Conservation (phyloP, 306 rosid genomes). For the Lagenaria siceraria region DNA sequence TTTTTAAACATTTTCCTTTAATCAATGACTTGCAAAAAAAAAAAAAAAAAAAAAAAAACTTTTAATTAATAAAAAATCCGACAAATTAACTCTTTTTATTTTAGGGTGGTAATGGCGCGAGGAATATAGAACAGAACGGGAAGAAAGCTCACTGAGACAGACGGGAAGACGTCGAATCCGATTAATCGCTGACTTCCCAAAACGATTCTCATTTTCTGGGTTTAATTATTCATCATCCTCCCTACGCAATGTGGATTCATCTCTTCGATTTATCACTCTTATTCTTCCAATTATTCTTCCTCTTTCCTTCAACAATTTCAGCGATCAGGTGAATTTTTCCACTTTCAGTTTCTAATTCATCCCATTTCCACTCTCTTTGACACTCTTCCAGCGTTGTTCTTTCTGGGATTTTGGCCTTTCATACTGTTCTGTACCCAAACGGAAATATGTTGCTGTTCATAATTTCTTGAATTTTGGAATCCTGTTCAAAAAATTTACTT, state of each 20-base stretch:
- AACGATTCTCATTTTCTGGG: background rate
- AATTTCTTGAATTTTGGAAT: background rate
- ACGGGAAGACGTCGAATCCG: background rate
- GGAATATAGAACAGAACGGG: too few relatives aligned
- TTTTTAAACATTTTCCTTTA: too few relatives aligned
- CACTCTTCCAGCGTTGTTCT: background rate
- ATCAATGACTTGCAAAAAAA: too few relatives aligned
- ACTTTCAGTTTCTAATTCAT: background rate
- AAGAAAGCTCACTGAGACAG: background rate
- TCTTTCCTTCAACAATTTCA: background rate
- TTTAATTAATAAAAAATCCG: too few relatives aligned
- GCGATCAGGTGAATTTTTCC: slow-evolving; percentile 1
- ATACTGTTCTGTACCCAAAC: background rate
- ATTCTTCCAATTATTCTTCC: background rate
- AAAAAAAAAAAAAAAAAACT: too few relatives aligned
- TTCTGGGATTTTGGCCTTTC: background rate
- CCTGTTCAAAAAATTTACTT: background rate
- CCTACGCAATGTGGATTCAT: background rate
- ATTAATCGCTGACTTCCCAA: background rate
- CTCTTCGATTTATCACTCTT: background rate
- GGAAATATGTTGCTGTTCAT: background rate
- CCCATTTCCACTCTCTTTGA: background rate
- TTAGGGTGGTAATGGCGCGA: too few relatives aligned
- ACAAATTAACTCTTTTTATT: too few relatives aligned
- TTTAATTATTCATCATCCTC: background rate